Evolutionary conservation across 345 rosid genomes (phyloP).

Genomic region (Citrus sp.): DNA sequence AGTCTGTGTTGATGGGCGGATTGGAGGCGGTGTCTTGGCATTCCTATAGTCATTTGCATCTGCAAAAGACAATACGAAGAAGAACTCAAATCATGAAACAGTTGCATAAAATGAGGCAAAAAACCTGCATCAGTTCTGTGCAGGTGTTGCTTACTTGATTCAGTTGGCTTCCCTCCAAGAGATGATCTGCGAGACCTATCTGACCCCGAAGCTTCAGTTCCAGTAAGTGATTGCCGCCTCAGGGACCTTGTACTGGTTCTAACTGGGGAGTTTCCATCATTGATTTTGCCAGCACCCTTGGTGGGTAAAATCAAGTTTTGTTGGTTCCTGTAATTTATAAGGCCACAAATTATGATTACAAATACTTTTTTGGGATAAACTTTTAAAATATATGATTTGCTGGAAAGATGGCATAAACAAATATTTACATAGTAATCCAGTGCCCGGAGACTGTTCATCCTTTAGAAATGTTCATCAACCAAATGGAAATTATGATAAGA

Average conservation of each 20-base stretch:
- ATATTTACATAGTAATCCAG: not conserved
- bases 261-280: constrained; percentile 41
- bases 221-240: constrained; percentile 80
- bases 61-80: constrained; percentile 7
- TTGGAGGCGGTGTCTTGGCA: constrained; percentile 80
- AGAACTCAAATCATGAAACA: constrained; percentile 4
- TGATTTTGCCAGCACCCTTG: constrained; percentile 18
- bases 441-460: not conserved
- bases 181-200: constrained; percentile 72
- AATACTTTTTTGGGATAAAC: too few species aligned
- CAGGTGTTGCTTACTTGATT: constrained; percentile 37
- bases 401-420: not conserved
- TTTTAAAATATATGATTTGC: not conserved
- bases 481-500: not conserved
- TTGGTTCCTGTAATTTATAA: constrained; percentile 35
- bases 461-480: too few species aligned
- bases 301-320: constrained; percentile 35
- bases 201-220: constrained; percentile 36
- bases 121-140: not conserved
- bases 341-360: not conserved
- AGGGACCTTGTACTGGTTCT: constrained; percentile 44
- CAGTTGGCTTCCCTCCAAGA: constrained; percentile 63
- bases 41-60: constrained; percentile 49
- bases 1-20: constrained; percentile 33
- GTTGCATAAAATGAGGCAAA: constrained; percentile 7